Evolutionary conservation across 371 early-diverging fungal genomes (phyloP), one percentile per base, ranked within the genome.

Genomic region (Mucor sp.): DNA sequence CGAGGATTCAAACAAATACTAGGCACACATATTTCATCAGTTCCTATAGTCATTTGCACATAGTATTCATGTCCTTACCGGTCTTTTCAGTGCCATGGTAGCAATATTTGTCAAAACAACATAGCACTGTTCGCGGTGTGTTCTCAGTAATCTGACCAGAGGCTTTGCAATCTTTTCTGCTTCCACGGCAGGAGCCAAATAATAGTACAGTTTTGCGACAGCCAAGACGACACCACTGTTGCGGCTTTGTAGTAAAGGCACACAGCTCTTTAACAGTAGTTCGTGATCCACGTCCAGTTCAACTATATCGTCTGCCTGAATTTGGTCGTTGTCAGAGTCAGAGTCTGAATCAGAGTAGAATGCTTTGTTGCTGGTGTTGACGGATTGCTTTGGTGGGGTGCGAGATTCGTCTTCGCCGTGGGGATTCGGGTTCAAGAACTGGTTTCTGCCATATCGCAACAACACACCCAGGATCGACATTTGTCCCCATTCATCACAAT

Each of bases 401-500:
- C 75, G 76, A n/a, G 66, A 69, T 70, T 60, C 58, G 37, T 77
- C 79, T 62, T 81, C 79, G 76, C 74, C 80, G 23, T 84, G 71
- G 17, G 81, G 78, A 50, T 87, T 85, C 4, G 89, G 89, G 63
- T 89, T 83, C 57, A 89, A 65, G 71, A 90, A 89, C 63, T 90
- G 88, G 7, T 82, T 79, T 66, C 90, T 85, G 23, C 91, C 89
- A 82, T 98, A 98, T 12, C 92, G 84, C 39, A 91, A 60, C 63
- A 98, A 70, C 15, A 95, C 71, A 30, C 89, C 87, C 44, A 96
- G 65, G n/a, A 95, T 90, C 11, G 93, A 91, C 62, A 95, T 86
- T 77, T 97, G 97, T 17, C 94, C 95, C 97, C 97, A 97, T 72
- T 96, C 95, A 76, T 98, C 97, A 59, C 94, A 88, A 47, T 95